Base-by-base conservation (phyloP, 2,329 filamentous ascomycete genomes). In the Sporothrix protearum region DNA sequence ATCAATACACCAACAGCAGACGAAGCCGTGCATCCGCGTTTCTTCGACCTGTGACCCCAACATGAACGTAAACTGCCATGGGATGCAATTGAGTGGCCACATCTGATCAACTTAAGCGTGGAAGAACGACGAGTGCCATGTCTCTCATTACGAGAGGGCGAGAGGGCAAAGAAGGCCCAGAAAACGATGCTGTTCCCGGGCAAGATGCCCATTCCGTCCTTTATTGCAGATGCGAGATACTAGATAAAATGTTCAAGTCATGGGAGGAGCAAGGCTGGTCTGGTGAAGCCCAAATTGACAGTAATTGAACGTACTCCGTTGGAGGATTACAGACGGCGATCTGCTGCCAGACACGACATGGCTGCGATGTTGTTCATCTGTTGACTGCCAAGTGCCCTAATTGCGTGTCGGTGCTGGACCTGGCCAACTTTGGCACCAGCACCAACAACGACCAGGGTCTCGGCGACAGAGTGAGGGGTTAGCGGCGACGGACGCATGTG, bases 401-500 rank as follows among this genome's bases (percentile, higher is more conserved):
- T 22, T 25, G 49, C 8, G 1, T 45, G 3, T 47, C 4, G 14
- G 10, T 2, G 42, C 51, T 7, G 25, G 25, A n/a, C 10, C 7
- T 8, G 4, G 7, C 28, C 55, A 3, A 10, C 30, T 7, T 16
- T n/a, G 28, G 19, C 36, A 8, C n/a, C 59, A 45, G 22, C n/a
- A 36, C 36, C 59, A 64, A 64, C 36, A 45, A 7, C 36, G n/a
- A 63, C 57, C 33, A 42, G 28, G 59, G 36, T 36, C 36, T 45
- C 59, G 36, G 59, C 36, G 22, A 64, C 22, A 45, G 59, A 64
- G 28, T 64, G 59, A 64, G 59, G 59, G 36, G 36, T 45, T 64
- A 28, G 36, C 59, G n/a, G 59, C 22, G 22, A 45, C 59, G 16
- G n/a, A 42, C 33, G 22, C 22, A 45, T 42, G 59, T 63, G 36